Percentiles rank a stretch among this genome's conserved stretches.
Conservation (phyloP, 2,329 filamentous ascomycete species). For the Venturia oleaginea region DNA sequence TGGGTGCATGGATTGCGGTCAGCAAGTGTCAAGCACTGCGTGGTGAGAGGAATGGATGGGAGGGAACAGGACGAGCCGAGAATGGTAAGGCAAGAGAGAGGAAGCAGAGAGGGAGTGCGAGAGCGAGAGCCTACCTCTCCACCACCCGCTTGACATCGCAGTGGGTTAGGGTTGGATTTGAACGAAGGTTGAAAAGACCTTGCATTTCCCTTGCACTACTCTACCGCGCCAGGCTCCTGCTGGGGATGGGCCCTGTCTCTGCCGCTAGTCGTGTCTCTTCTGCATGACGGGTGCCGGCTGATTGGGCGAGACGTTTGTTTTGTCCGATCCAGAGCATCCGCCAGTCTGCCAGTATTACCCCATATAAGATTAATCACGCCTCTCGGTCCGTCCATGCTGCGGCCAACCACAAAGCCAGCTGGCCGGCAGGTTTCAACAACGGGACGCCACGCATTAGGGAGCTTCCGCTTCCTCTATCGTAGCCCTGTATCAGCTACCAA, state of each 20-base stretch:
- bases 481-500: constrained; percentile 1
- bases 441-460: constrained; percentile 5
- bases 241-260: neutral
- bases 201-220: neutral
- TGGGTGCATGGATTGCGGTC: neutral
- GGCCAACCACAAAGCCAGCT: neutral
- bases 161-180: neutral
- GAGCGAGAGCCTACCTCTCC: neutral
- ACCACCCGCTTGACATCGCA: constrained; percentile 1
- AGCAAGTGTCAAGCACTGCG: neutral
- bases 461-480: neutral
- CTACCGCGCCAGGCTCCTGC: neutral
- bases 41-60: neutral
- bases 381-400: neutral
- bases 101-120: neutral
- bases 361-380: constrained; percentile 8
- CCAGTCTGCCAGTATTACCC: neutral
- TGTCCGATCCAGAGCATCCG: constrained; percentile 2
- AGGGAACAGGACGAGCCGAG: neutral
- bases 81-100: neutral
- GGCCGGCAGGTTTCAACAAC: neutral
- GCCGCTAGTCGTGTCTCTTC: neutral
- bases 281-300: neutral
- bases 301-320: constrained; percentile 7
- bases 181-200: neutral